Base-by-base conservation (phyloP, 2,329 filamentous ascomycete species). In the Talaromyces sp. region DNA sequence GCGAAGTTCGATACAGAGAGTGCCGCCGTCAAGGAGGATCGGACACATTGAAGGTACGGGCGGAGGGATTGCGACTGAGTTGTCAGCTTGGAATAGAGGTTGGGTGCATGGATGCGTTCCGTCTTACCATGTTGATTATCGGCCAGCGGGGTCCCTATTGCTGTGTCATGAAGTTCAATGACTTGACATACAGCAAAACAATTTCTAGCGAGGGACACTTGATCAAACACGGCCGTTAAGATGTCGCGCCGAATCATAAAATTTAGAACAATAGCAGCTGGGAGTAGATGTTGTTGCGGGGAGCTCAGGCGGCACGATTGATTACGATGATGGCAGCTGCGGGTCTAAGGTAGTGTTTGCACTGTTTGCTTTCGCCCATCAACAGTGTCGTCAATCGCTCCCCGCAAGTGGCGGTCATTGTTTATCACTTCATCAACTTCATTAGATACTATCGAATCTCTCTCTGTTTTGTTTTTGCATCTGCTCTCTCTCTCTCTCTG, bases 1-100 rank as follows among this genome's bases (percentile, higher is more conserved):
- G 95, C 93, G 79, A 99, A 99, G 84, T 99, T 96, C 77, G 92
- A 93, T 64, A 96, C 86, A 64, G 92, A 93, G 69, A 99, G 88
- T 68, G 95, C 93, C 67, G 93, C 92, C 44, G 93, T 98, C 73
- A 99, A 85, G 73, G 91, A 96, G 75, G 91, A 93, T 72, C 95
- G 91, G 72, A 98, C 95, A 79, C 91, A 96, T 83, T 96, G 92
- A 70, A 97, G 90, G 81, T 98, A 97, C 63, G 93, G 93, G 67
- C 93, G 91, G 74, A 98, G 86, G 68, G 93, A 96, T 92, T 97
- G 93, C 75, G 93, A 97, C 95, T 88, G 72, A 44, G 60, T 64
- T 39, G 23, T 61, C 46, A 61, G 59, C 48, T 44, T 55, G 25
- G 44, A 8, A 37, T 40, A 52, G 44, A 52, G 8, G 33, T 39